Conservation (phyloP, 495 filamentous ascomycete species). For the Neurospora sp. region DNA sequence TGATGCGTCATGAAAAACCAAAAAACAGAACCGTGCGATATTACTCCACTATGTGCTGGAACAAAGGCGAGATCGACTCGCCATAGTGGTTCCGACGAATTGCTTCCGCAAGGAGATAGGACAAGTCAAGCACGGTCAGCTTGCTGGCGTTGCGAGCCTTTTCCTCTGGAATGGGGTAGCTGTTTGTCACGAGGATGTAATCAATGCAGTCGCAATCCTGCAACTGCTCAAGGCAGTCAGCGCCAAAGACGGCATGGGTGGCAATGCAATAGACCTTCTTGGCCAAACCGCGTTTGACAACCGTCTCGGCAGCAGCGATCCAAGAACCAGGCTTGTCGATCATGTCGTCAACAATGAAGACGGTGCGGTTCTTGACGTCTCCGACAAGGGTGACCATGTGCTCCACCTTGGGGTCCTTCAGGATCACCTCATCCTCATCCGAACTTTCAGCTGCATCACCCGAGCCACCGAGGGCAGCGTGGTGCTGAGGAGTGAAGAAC, state of each 20-base stretch:
- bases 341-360: constrained; percentile 97
- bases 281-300: constrained; percentile 82
- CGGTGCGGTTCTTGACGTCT: constrained; percentile 73
- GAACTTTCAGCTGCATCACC: constrained; percentile 68
- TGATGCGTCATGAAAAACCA: constrained; percentile 3
- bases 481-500: constrained; percentile 42
- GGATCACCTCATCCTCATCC: constrained; percentile 81
- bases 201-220: constrained; percentile 87
- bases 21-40: constrained; percentile 7
- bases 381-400: constrained; percentile 94
- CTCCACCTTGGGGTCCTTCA: constrained; percentile 65
- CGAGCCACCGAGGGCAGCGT: constrained; percentile 66
- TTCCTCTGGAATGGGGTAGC: constrained; percentile 75
- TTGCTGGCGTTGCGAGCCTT: constrained; percentile 65
- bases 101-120: constrained; percentile 77
- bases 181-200: constrained; percentile 90
- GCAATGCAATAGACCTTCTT: constrained; percentile 96
- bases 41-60: constrained; percentile 59
- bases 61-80: constrained; percentile 77
- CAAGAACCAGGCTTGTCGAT: constrained; percentile 95
- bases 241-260: constrained; percentile 89
- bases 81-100: constrained; percentile 93
- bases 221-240: constrained; percentile 81
- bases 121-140: constrained; percentile 80
- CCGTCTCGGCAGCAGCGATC: constrained; percentile 97